A percentile compares a stretch with the other conserved stretches of the same genome.
Conservation (phyloP, 257 asterid species). For the Solanum rostratum region DNA sequence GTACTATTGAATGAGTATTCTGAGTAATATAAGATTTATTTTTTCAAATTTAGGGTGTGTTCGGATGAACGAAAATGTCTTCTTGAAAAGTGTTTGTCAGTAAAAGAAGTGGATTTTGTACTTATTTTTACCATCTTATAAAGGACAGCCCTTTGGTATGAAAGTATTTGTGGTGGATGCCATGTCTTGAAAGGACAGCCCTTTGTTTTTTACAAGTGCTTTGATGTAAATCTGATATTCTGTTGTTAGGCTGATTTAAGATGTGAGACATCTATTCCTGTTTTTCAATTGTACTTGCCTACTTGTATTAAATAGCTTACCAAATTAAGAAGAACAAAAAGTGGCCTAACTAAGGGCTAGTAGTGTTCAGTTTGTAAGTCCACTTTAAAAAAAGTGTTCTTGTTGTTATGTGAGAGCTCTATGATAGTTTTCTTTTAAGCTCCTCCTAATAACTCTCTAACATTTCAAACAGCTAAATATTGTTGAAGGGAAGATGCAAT, state of each 20-base stretch:
- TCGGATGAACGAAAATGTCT: background rate
- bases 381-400: background rate
- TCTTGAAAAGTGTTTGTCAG: too few species aligned
- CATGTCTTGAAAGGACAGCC: background rate
- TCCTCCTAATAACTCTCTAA: background rate
- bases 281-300: background rate
- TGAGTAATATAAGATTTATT: background rate
- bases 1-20: too few species aligned
- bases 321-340: background rate
- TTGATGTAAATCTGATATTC: background rate
- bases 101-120: too few species aligned
- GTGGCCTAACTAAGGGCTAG: background rate
- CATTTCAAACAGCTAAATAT: conserved; percentile 55
- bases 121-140: too few species aligned
- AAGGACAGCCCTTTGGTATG: too few species aligned
- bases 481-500: conserved; percentile 98
- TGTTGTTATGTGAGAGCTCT: background rate
- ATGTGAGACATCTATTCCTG: background rate
- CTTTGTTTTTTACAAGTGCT: background rate
- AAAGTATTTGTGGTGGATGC: background rate
- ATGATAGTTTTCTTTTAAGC: background rate
- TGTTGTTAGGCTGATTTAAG: background rate
- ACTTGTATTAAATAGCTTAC: background rate
- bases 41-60: too few species aligned
- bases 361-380: background rate